Conservation (phyloP, 805 yeast species). For the Ogataea thermomethanolica region DNA sequence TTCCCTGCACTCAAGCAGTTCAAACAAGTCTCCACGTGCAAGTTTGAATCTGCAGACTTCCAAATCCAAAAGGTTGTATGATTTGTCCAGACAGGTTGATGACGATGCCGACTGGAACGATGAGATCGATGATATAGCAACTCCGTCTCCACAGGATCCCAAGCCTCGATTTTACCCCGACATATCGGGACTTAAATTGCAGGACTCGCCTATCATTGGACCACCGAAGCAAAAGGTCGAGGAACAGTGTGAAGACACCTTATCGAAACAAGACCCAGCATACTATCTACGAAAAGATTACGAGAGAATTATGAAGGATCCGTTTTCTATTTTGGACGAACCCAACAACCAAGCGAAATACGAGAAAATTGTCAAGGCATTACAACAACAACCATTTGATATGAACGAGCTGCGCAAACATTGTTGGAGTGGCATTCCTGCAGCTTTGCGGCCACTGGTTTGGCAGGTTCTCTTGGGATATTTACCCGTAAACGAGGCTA, state of each 20-base stretch:
- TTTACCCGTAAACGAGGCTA: slow-evolving; percentile 76
- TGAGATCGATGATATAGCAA: slow-evolving; percentile 49
- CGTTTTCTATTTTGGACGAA: slow-evolving; percentile 34
- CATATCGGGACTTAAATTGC: slow-evolving; percentile 13
- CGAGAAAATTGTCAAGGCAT: slow-evolving; percentile 60
- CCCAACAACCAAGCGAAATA: slow-evolving; percentile 52
- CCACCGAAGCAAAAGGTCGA: background rate
- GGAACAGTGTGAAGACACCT: background rate
- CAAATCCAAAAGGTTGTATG: slow-evolving; percentile 4
- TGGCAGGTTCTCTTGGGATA: slow-evolving; percentile 94
- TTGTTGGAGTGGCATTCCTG: slow-evolving; percentile 94
- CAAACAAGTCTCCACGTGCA: slow-evolving; percentile 11
- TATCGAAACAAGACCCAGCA: slow-evolving; percentile 7
- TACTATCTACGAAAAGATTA: slow-evolving; percentile 31
- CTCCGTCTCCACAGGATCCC: slow-evolving; percentile 16
- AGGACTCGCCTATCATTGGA: slow-evolving; percentile 7
- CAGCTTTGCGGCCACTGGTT: slow-evolving; percentile 69
- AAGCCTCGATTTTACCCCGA: slow-evolving; percentile 21
- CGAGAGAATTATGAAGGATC: slow-evolving; percentile 41
- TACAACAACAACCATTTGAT: slow-evolving; percentile 56
- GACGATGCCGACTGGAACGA: slow-evolving; percentile 93
- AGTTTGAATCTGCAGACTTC: slow-evolving; percentile 23
- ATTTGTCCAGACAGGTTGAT: slow-evolving; percentile 41
- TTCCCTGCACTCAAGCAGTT: slow-evolving; percentile 15
- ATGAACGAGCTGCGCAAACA: slow-evolving; percentile 67